Evolutionary conservation across 176 grass and related monocot genomes (phyloP), one percentile per base, ranked within the genome.

Genomic region (Tuctoria greenei): DNA sequence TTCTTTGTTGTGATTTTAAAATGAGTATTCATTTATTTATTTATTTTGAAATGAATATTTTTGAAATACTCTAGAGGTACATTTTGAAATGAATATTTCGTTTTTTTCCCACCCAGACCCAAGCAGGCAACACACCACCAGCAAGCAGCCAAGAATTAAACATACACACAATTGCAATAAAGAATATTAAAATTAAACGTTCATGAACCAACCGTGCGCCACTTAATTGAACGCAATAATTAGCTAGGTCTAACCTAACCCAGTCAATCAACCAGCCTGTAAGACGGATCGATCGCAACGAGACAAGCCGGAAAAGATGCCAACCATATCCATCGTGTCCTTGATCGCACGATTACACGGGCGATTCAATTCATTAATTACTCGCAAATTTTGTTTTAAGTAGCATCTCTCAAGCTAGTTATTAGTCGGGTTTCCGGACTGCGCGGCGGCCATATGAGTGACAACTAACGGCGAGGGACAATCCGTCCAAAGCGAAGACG

Each of bases 401-500:
- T 28, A 74, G 8, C 39, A 34, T 1, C 38, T 13, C 40, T 27
- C 28, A 18, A 40, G 7, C 18, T 61, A 60, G 11, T 43, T 17
- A n/a, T 54, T 20, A 60, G 75, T 83, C 56, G 63, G 78, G 69
- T 27, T 25, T 55, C 62, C 76, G 76, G 45, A 85, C 69, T 74
- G 76, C 83, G 62, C 76, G 83, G 69, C 76, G 76, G 76, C 51
- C 11, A 49, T 31, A 31, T 31, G 31, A 31, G 31, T 31, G 31
- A 31, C 31, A 31, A 31, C 31, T 31, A 31, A 11, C 8, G 39
- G 66, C 47, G n/a, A 84, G 83, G 39, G 83, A 79, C 82, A 85
- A 21, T 79, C 51, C 21, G 76, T 80, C 83, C 83, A 85, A 79
- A 74, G 68, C 77, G 31, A 74, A 73, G 23, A 85, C 26, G 36